These are phyloP conservation scores for Flammula alnicola DNA, from an alignment of 1,284 basidiomycete genomes.

Conservation along the genomic window DNA sequence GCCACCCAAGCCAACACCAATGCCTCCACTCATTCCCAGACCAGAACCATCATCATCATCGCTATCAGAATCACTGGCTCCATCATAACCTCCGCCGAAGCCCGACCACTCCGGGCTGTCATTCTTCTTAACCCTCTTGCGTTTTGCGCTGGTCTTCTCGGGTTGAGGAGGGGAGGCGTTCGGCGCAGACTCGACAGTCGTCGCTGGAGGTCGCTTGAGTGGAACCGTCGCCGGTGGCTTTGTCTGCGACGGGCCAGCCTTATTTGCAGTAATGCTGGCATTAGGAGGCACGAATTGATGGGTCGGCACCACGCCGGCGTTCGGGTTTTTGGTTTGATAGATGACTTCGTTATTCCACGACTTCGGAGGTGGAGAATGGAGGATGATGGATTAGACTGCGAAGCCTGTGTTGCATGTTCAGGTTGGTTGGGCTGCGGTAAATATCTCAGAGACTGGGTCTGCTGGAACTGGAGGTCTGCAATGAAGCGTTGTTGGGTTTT, in stretches of 20 bases:
- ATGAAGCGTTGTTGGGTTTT: conserved; percentile 4
- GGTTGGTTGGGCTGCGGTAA: conserved; percentile 12
- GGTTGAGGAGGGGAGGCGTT: conserved; percentile 11
- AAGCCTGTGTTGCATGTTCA: conserved; percentile 10
- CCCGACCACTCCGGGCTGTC: conserved; percentile 17
- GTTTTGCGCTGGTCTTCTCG: conserved; percentile 30
- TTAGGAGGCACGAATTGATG: conserved; percentile 11
- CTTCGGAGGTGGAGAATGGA: conserved; percentile 20
- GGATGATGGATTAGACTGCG: conserved; percentile 29
- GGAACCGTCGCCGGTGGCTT: conserved; percentile 6
- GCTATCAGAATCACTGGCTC: conserved; percentile 36
- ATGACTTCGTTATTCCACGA: conserved; percentile 19
- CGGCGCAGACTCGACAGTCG: background rate
- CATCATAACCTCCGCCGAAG: conserved; percentile 11
- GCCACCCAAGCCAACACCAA: conserved; percentile 45
- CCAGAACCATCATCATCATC: conserved; percentile 37
- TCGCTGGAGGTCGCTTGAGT: conserved; percentile 8
- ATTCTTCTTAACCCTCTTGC: conserved; percentile 38
- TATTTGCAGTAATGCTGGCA: conserved; percentile 3
- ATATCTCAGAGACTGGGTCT: conserved; percentile 13
- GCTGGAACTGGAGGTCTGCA: conserved; percentile 20
- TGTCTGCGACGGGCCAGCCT: conserved; percentile 13
- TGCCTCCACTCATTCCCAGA: conserved; percentile 34
- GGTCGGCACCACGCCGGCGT: background rate
- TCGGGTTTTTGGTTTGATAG: conserved; percentile 9